Evolutionary conservation across 148 eudicot species (phyloP).

Genomic region (Chenopodium quinoa): DNA sequence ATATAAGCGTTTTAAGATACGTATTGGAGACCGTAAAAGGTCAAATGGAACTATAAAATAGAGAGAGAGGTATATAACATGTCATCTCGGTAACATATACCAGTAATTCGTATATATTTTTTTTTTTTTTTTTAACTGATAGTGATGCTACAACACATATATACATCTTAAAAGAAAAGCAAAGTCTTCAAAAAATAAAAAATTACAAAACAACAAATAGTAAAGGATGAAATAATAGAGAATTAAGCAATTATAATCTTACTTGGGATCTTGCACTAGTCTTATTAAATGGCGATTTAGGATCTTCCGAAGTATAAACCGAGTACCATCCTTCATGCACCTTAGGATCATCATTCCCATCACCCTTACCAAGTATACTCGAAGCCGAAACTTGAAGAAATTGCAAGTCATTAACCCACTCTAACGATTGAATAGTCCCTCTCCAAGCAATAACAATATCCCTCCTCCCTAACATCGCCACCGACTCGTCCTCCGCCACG

Average conservation of each 20-base stretch:
- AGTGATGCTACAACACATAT: no score
- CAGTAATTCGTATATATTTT: no score
- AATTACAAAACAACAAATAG: not conserved
- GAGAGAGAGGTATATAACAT: no score
- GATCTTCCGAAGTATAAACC: slow-evolving; percentile 31
- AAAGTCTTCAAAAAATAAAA: no score
- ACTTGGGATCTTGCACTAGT: slow-evolving; percentile 40
- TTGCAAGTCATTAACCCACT: slow-evolving; percentile 58
- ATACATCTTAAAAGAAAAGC: no score
- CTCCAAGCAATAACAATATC: slow-evolving; percentile 80
- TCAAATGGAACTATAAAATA: no score
- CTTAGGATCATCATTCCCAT: slow-evolving; percentile 9
- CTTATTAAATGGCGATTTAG: slow-evolving; percentile 14
- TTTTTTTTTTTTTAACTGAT: no score
- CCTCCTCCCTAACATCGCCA: slow-evolving; percentile 48
- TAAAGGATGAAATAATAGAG: not conserved
- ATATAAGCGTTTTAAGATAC: no score
- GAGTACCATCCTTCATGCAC: slow-evolving; percentile 39
- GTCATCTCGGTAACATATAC: no score
- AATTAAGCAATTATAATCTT: not conserved
- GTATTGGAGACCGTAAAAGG: no score
- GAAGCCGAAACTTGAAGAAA: slow-evolving; percentile 43
- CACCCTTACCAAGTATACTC: slow-evolving; percentile 24
- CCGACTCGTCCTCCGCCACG: slow-evolving; percentile 53
- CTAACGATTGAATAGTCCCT: slow-evolving; percentile 44